phyloP scores from a whole-genome alignment of 176 grass and related monocot species.

The Musa itinerans region DNA sequence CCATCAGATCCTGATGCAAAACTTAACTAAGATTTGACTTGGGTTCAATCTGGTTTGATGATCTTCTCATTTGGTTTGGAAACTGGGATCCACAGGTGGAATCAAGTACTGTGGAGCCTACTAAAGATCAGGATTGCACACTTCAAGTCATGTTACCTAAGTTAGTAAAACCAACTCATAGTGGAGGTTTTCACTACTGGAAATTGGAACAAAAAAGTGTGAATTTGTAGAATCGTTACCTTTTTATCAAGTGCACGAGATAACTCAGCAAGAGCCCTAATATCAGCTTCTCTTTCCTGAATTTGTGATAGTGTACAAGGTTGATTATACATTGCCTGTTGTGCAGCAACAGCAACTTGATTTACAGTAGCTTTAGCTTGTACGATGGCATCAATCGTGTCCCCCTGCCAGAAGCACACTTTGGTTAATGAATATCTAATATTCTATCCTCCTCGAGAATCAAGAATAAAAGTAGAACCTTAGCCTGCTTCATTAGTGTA shows the following conservation, averaged over 20 bases:
- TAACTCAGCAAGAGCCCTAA: constrained; percentile 91
- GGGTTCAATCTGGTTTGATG: too few relatives aligned
- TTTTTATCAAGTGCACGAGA: constrained; percentile 93
- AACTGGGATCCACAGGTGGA: too few relatives aligned
- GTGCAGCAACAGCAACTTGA: constrained; percentile 57
- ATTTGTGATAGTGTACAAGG: constrained; percentile 81
- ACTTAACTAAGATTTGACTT: too few relatives aligned
- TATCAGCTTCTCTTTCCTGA: constrained; percentile 98
- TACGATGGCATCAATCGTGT: constrained; percentile 70
- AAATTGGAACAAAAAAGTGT: not conserved
- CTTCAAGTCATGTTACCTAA: too few relatives aligned
- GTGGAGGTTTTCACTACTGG: too few relatives aligned
- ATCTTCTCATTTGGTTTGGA: too few relatives aligned
- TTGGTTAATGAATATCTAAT: constrained; percentile 19
- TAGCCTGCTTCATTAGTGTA: constrained; percentile 54
- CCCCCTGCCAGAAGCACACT: constrained; percentile 43
- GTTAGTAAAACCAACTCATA: not conserved
- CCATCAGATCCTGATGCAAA: too few relatives aligned
- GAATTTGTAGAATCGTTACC: constrained; percentile 15
- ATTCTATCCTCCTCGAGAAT: not conserved
- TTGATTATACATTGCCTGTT: constrained; percentile 79
- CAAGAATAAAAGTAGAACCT: constrained; percentile 31
- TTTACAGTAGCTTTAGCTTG: constrained; percentile 75
- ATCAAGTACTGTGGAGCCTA: too few relatives aligned
- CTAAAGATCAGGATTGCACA: too few relatives aligned